phyloP scores from a whole-genome alignment of 1,284 basidiomycete genomes.

The Puccinia coronata region DNA sequence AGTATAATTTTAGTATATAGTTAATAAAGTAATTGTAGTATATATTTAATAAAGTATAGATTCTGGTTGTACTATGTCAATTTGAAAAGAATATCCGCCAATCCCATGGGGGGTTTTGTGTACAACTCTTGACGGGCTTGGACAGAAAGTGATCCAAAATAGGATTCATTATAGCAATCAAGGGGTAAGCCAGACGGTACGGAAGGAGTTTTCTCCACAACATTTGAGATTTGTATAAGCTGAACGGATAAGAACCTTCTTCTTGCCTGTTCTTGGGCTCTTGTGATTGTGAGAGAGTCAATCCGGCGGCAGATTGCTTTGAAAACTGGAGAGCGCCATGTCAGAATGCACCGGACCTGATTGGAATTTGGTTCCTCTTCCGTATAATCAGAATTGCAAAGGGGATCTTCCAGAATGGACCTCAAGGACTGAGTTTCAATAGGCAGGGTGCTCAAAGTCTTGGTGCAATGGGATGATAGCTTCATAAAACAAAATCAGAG shows the following conservation, averaged over 20 bases:
- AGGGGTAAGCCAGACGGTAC: not conserved
- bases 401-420: not conserved
- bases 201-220: not conserved
- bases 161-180: not conserved
- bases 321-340: not conserved
- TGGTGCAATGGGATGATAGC: not conserved
- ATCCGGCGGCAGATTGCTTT: not conserved
- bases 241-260: not conserved
- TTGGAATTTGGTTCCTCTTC: not conserved
- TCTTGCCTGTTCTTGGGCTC: not conserved
- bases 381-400: not conserved
- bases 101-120: not conserved
- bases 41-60: too few species aligned
- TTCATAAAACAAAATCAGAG: not conserved
- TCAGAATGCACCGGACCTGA: not conserved
- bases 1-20: too few species aligned
- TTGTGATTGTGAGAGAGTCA: not conserved
- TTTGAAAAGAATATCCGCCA: conserved; percentile 1
- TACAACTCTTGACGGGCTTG: not conserved
- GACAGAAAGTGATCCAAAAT: not conserved
- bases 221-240: not conserved
- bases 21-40: too few species aligned
- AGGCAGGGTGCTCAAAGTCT: not conserved
- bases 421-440: not conserved
- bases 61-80: not conserved